Base-by-base conservation (phyloP, 2,329 filamentous ascomycete genomes). In the Beauveria asiatica region DNA sequence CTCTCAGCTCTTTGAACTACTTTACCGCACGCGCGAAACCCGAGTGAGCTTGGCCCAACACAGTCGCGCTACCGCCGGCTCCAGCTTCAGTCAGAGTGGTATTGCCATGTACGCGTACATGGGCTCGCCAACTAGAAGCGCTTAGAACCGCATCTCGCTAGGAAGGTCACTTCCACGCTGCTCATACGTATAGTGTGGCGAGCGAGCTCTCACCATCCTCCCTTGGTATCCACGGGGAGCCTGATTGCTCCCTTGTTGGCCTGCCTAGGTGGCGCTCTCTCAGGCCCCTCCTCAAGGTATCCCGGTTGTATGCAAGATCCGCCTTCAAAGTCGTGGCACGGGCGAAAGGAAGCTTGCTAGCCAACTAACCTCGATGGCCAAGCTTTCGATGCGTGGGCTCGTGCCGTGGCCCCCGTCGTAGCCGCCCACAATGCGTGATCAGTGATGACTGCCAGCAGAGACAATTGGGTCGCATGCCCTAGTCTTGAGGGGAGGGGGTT, bases 41-140 rank as follows among this genome's bases (percentile, higher is more conserved):
- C 11, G 33, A 37, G 11, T 33, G 27, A 48, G 27, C n/a, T 50
- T 27, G 55, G 5, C 45, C 55, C 45, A 57, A 50, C 45, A 41
- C 33, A 41, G n/a, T 56, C 19, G 42, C 55, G 55, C 33, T 57
- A 23, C 55, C 55, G n/a, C 30, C 27, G 45, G 30, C 44, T 57
- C 33, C 17, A 27, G 27, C 7, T 11, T 17, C 27, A 9, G 19
- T 50, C 45, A 49, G 16, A 33, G 53, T 56, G 19, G 53, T 9
- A 56, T 56, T 37, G 53, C 44, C 19, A 11, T 19, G 45, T 50
- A 17, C 44, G 30, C 42, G 44, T 41, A 42, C 45, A 19, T 49
- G 25, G 16, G 25, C 49, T 57, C 23, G 57, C 19, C 52, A 58
- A 54, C 19, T 21, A n/a, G 48, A 62, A 61, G 27, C 54, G 54